Evolutionary conservation across 2,329 filamentous ascomycete genomes (phyloP), one percentile per base, ranked within the genome.

Genomic region (Colletotrichum sp.): DNA sequence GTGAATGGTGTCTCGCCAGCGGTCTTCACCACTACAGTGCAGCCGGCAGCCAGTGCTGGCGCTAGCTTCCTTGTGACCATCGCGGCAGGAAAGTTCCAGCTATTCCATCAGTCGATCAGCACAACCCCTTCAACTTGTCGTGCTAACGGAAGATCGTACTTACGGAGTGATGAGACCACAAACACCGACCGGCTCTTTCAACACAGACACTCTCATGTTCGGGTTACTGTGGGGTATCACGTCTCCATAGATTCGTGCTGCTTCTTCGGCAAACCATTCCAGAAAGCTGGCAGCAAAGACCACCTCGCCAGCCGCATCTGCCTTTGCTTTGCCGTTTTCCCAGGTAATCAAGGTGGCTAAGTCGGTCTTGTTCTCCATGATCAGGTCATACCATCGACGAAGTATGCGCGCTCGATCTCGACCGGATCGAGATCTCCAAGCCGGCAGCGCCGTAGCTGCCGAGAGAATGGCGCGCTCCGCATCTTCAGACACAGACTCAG

Each of bases 1-100:
- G 96, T 98, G 83, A 96, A 97, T 0, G 96, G 97, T 1, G 97
- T 98, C 88, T 99, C 96, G 65, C 93, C 93, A 2, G 96, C 96
- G 16, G 96, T 94, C 85, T 99, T 99, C 81, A 93, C 93, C 2
- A 99, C 96, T 3, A 98, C 95, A 1, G 96, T 98, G 86, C 96
- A 99, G 75, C 97, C 97, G n/a, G 96, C 96, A 21, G 97, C 97
- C 72, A 99, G 89, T 10, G 94, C 95, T 3, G 95, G 92, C 3
- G 91, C 93, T 67, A 93, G 89, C 84, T 94, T 94, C 76, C 93
- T 87, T 7, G 92, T 94, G 78, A 95, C 91, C 93, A 95, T 95
- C 65, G 93, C 93, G 5, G 93, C 92, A 15, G 94, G 94, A 81
- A 98, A 98, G 86, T 98, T 98, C 95, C 95, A 97, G 72, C 89